phyloP scores from a whole-genome alignment of 805 yeast species.

The Candida hungchunana region DNA sequence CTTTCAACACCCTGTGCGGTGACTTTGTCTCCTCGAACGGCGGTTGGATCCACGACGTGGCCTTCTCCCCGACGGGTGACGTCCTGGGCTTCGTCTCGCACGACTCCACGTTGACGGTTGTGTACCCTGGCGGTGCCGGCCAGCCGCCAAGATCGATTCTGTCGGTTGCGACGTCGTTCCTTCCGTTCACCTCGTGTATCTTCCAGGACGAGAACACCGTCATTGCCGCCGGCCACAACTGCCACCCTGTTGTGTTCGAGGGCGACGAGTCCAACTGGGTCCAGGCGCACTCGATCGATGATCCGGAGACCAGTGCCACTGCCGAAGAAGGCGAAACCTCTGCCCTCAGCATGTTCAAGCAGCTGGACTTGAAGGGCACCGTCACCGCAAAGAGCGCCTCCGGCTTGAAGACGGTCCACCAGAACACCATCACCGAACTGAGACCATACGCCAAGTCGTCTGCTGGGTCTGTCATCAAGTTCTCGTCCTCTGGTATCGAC shows the following conservation, averaged over 20 bases:
- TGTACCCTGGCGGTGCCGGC: slow-evolving; percentile 69
- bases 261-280: slow-evolving; percentile 65
- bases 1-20: slow-evolving; percentile 88
- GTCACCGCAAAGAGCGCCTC: slow-evolving; percentile 41
- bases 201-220: slow-evolving; percentile 66
- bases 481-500: slow-evolving; percentile 81
- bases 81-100: slow-evolving; percentile 79
- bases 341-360: slow-evolving; percentile 91
- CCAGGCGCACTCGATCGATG: slow-evolving; percentile 44
- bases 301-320: slow-evolving; percentile 50
- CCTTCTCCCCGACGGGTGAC: slow-evolving; percentile 77
- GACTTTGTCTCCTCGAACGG: slow-evolving; percentile 68
- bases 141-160: slow-evolving; percentile 58
- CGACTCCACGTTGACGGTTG: slow-evolving; percentile 77
- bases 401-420: slow-evolving; percentile 74
- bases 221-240: slow-evolving; percentile 88
- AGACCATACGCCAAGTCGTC: slow-evolving; percentile 43
- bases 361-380: slow-evolving; percentile 91
- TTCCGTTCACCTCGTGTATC: slow-evolving; percentile 76
- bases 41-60: slow-evolving; percentile 90
- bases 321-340: slow-evolving; percentile 55
- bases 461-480: slow-evolving; percentile 42
- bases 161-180: slow-evolving; percentile 57
- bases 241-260: slow-evolving; percentile 81
- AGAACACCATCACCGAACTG: slow-evolving; percentile 77